These are phyloP conservation scores for Linum usitatissimum DNA, from an alignment of 345 rosid species.

Conservation along the genomic window DNA sequence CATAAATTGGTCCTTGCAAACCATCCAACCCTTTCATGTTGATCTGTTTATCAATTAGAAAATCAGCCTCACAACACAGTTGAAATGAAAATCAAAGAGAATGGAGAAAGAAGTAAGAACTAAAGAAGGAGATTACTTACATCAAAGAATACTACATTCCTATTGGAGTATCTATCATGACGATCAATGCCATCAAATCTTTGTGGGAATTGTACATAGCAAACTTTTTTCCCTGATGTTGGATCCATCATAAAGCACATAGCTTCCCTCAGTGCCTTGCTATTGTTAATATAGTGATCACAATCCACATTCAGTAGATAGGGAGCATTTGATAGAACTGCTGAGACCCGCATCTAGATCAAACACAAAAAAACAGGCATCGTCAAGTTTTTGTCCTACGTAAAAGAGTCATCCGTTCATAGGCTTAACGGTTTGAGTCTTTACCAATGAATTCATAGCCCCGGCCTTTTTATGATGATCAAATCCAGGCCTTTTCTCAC, in stretches of 20 bases:
- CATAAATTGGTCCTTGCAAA: slow-evolving; percentile 3
- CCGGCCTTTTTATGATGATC: slow-evolving; percentile 6
- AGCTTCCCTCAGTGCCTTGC: slow-evolving; percentile 5
- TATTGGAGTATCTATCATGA: slow-evolving; percentile 4
- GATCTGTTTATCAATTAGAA: not conserved
- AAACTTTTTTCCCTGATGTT: slow-evolving; percentile 2
- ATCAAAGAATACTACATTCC: slow-evolving; percentile 5
- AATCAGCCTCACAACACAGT: not conserved
- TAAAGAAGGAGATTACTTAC: not conserved
- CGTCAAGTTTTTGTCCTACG: not conserved
- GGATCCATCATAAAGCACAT: slow-evolving; percentile 8
- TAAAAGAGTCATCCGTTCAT: not conserved
- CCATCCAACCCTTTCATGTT: slow-evolving; percentile 9
- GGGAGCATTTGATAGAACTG: slow-evolving; percentile 4
- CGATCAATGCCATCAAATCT: slow-evolving; percentile 5
- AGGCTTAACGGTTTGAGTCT: not conserved
- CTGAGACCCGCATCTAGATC: slow-evolving; percentile 1
- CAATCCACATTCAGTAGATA: slow-evolving; percentile 1
- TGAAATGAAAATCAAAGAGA: not conserved
- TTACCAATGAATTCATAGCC: slow-evolving; percentile 5
- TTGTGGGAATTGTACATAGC: slow-evolving; percentile 6
- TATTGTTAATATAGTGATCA: slow-evolving; percentile 7
- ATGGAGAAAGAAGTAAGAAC: not conserved
- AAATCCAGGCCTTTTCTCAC: slow-evolving; percentile 5
- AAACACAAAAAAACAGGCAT: not conserved